Evolutionary conservation across 1,284 basidiomycete species (phyloP).

Genomic region (Ganoderma sp.): DNA sequence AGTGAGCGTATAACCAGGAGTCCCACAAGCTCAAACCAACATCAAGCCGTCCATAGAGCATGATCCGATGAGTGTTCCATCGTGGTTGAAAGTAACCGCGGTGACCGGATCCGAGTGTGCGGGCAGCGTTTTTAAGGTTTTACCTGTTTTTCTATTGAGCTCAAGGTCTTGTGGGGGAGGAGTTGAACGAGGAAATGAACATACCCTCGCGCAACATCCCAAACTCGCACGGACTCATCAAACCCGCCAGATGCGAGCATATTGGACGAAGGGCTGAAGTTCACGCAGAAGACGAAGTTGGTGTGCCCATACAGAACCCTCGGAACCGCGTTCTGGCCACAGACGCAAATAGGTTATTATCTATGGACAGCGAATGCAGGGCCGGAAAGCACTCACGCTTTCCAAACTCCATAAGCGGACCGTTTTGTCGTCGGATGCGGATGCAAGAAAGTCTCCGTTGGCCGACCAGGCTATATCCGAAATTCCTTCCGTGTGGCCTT

Average conservation of each 20-base stretch:
- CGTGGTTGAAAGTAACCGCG: slow-evolving; percentile 90
- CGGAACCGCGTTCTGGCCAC: slow-evolving; percentile 56
- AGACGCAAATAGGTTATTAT: neutral
- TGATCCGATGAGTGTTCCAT: slow-evolving; percentile 93
- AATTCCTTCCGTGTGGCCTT: slow-evolving; percentile 80
- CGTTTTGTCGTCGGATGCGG: slow-evolving; percentile 90
- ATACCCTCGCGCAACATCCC: slow-evolving; percentile 94
- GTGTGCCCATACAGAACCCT: slow-evolving; percentile 84
- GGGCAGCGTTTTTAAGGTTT: slow-evolving; percentile 80
- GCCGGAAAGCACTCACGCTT: neutral
- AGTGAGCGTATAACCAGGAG: neutral
- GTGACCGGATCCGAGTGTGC: slow-evolving; percentile 98
- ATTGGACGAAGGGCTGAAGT: slow-evolving; percentile 89
- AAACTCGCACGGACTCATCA: slow-evolving; percentile 94
- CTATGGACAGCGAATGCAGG: neutral
- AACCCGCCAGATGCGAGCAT: slow-evolving; percentile 91
- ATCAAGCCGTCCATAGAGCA: slow-evolving; percentile 97
- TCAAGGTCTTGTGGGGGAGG: neutral
- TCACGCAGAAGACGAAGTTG: slow-evolving; percentile 91
- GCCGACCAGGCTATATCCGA: slow-evolving; percentile 89
- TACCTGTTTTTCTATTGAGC: slow-evolving; percentile 54
- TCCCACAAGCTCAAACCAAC: slow-evolving; percentile 53
- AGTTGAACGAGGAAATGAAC: slow-evolving; percentile 25
- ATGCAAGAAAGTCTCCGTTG: slow-evolving; percentile 82
- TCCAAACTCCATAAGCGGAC: slow-evolving; percentile 84